Percentiles rank a stretch among this genome's conserved stretches.
Evolutionary conservation across 805 yeast genomes (phyloP).

Genomic region (Candida taoyuanica): DNA sequence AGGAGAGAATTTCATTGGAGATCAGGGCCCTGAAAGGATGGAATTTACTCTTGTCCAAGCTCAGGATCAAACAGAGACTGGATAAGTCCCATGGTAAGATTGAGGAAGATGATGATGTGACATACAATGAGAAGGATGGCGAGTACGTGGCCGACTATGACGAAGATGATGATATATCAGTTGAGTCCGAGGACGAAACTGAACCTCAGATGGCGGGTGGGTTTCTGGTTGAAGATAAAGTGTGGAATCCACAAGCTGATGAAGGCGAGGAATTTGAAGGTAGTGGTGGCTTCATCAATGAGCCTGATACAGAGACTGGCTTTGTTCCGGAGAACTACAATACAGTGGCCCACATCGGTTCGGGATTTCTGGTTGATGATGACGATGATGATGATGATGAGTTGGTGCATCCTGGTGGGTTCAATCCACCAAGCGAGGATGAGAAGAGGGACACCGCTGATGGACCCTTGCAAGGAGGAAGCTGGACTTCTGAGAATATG

Average conservation of each 20-base stretch:
- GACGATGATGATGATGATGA: background rate
- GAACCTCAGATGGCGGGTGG: conserved; percentile 6
- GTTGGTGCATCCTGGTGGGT: too few species aligned
- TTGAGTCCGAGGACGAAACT: background rate
- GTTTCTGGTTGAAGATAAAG: conserved; percentile 8
- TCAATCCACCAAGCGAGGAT: too few species aligned
- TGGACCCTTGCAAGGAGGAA: too few species aligned
- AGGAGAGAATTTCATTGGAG: conserved; percentile 39
- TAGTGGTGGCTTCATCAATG: background rate
- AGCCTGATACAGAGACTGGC: background rate
- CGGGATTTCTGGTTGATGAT: conserved; percentile 26
- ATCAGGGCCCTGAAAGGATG: conserved; percentile 44
- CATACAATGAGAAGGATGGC: conserved; percentile 20
- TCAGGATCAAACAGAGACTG: conserved; percentile 38
- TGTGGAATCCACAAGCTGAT: conserved; percentile 5
- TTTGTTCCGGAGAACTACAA: background rate
- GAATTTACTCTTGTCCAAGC: conserved; percentile 40
- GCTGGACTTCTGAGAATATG: too few species aligned
- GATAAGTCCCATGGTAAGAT: conserved; percentile 41
- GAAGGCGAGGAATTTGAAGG: background rate
- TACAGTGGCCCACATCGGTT: conserved; percentile 16
- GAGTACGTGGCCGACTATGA: conserved; percentile 20
- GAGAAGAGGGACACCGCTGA: conserved; percentile 3
- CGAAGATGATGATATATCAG: conserved; percentile 14
- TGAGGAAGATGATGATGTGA: conserved; percentile 3